Evolutionary conservation across 805 yeast genomes (phyloP).

Genomic region (Myxozyma neotropica): DNA sequence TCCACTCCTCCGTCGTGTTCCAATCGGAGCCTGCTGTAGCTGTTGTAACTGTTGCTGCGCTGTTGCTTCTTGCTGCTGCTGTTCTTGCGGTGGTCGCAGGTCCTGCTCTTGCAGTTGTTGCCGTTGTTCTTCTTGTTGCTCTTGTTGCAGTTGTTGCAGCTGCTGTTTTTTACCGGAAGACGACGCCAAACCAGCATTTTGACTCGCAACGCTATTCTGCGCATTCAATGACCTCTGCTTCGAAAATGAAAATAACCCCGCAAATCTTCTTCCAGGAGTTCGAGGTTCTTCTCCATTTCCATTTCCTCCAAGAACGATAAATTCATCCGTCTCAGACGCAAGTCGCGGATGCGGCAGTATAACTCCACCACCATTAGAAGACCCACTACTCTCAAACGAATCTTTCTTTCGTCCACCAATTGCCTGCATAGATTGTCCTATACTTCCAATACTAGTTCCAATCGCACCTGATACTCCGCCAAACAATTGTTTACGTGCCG

Average conservation of each 20-base stretch:
- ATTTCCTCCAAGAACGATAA: slow-evolving; percentile 4
- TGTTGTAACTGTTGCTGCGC: not conserved
- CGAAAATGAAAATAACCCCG: slow-evolving; percentile 25
- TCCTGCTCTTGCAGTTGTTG: not conserved
- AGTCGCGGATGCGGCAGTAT: not conserved
- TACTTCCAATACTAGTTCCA: slow-evolving; percentile 17
- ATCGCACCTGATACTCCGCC: slow-evolving; percentile 22
- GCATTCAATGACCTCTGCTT: slow-evolving; percentile 3
- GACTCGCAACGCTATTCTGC: no score
- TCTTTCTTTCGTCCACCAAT: slow-evolving; percentile 27
- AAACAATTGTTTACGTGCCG: slow-evolving; percentile 16
- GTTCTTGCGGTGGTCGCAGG: not conserved
- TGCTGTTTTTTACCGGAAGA: no score
- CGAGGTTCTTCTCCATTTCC: slow-evolving; percentile 16
- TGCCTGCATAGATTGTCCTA: slow-evolving; percentile 15
- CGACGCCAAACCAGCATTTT: no score
- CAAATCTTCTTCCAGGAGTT: slow-evolving; percentile 25
- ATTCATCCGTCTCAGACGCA: slow-evolving; percentile 19
- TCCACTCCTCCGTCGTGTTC: slow-evolving; percentile 24
- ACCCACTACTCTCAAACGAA: slow-evolving; percentile 11
- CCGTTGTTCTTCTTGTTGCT: not conserved
- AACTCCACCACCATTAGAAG: not conserved
- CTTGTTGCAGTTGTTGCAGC: not conserved
- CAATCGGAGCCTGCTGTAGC: slow-evolving; percentile 23
- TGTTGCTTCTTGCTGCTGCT: slow-evolving; percentile 12